phyloP scores from a whole-genome alignment of 345 rosid genomes.

The Brassica napus region Da-Ae NC_063440.1:14497001-14497500 shows the following conservation, averaged over 20 bases:
- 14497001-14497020: neutral
- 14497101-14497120: slow-evolving; percentile 73
- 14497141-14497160: slow-evolving; percentile 57
- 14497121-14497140: slow-evolving; percentile 60
- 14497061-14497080: slow-evolving; percentile 44
- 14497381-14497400: slow-evolving; percentile 72
- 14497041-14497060: neutral
- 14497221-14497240: slow-evolving; percentile 59
- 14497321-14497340: slow-evolving; percentile 85
- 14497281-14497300: slow-evolving; percentile 94
- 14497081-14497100: slow-evolving; percentile 70
- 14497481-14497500: neutral
- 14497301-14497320: slow-evolving; percentile 77
- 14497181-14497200: neutral
- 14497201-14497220: slow-evolving; percentile 46
- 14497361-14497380: slow-evolving; percentile 87
- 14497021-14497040: neutral
- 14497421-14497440: slow-evolving; percentile 70
- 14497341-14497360: slow-evolving; percentile 79
- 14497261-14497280: slow-evolving; percentile 82
- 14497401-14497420: slow-evolving; percentile 78
- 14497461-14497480: neutral
- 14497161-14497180: slow-evolving; percentile 11
- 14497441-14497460: slow-evolving; percentile 58
- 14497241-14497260: slow-evolving; percentile 47